A percentile compares a stretch with the other conserved stretches of the same genome.
Evolutionary conservation across 352 stramenopile genomes (phyloP).

Genomic region (Phytophthora niederhauseri): DNA sequence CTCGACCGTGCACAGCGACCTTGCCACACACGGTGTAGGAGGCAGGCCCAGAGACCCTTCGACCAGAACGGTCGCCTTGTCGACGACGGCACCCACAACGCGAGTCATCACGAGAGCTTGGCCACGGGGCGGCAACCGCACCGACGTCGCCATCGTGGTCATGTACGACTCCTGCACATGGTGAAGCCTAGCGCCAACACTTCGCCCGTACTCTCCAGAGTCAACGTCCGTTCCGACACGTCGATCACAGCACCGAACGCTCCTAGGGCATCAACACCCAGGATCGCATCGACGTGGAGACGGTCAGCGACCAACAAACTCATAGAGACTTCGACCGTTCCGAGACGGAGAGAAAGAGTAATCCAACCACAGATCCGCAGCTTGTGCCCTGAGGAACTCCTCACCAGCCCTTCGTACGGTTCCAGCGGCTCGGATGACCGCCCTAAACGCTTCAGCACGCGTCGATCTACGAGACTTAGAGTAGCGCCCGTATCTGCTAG

Average conservation of each 20-base stretch:
- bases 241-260: constrained; percentile 5
- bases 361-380: neutral
- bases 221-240: constrained; percentile 1
- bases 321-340: neutral
- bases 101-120: constrained; percentile 9
- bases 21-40: neutral
- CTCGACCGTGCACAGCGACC: constrained; percentile 3
- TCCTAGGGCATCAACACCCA: neutral
- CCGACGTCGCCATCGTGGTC: neutral
- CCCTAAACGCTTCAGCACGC: neutral
- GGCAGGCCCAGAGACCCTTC: neutral
- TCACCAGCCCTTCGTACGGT: neutral
- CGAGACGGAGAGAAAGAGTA: neutral
- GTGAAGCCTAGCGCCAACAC: neutral
- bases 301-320: neutral
- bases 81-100: neutral
- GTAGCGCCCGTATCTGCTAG: constrained; percentile 5
- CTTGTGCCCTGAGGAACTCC: neutral
- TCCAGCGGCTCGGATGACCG: neutral
- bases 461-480: neutral
- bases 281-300: constrained; percentile 1
- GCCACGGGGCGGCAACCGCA: neutral
- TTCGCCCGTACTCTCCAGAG: neutral
- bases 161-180: neutral
- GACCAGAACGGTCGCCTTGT: constrained; percentile 1